Percentiles rank a stretch among this genome's conserved stretches.
phyloP scores from a whole-genome alignment of 768 basidiomycete species.

The Psilocybe cubensis region DNA sequence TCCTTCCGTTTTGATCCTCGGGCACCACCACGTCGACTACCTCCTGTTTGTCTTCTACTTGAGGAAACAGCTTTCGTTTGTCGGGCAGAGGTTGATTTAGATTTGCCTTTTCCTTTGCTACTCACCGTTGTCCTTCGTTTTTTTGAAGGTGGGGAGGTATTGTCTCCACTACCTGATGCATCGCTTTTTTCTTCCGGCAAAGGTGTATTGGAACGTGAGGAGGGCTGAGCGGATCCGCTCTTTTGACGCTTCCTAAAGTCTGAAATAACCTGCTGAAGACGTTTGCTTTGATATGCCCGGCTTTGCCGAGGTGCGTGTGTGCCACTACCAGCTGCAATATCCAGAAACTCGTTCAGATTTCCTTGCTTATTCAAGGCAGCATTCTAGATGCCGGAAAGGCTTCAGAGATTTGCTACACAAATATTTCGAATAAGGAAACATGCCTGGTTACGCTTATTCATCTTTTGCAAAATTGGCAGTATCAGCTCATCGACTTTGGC shows the following conservation, averaged over 20 bases:
- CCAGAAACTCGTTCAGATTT: slow-evolving; percentile 76
- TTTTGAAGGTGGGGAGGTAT: slow-evolving; percentile 16
- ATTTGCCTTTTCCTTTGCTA: slow-evolving; percentile 9
- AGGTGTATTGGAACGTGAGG: slow-evolving; percentile 26
- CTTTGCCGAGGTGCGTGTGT: slow-evolving; percentile 78
- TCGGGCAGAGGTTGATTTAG: background rate
- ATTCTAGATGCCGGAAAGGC: slow-evolving; percentile 38
- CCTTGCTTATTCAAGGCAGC: slow-evolving; percentile 77
- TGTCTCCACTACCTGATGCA: background rate
- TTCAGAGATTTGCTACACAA: background rate
- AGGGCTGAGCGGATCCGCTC: slow-evolving; percentile 26
- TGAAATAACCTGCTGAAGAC: slow-evolving; percentile 84
- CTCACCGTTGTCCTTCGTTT: slow-evolving; percentile 16
- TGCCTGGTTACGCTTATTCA: slow-evolving; percentile 82
- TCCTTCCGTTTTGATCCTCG: slow-evolving; percentile 5
- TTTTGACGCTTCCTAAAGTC: slow-evolving; percentile 71
- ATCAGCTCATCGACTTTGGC: slow-evolving; percentile 88
- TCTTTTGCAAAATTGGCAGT: slow-evolving; percentile 89
- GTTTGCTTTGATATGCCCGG: slow-evolving; percentile 83
- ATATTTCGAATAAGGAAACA: background rate
- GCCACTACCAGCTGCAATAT: slow-evolving; percentile 66
- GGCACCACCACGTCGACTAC: background rate
- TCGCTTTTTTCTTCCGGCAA: slow-evolving; percentile 7
- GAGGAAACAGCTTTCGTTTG: background rate
- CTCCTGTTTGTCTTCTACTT: background rate